Percentiles rank a stretch among this genome's conserved stretches.
Evolutionary conservation across 2,329 filamentous ascomycete genomes (phyloP).

Genomic region (Aspergillus eucalypticola): DNA sequence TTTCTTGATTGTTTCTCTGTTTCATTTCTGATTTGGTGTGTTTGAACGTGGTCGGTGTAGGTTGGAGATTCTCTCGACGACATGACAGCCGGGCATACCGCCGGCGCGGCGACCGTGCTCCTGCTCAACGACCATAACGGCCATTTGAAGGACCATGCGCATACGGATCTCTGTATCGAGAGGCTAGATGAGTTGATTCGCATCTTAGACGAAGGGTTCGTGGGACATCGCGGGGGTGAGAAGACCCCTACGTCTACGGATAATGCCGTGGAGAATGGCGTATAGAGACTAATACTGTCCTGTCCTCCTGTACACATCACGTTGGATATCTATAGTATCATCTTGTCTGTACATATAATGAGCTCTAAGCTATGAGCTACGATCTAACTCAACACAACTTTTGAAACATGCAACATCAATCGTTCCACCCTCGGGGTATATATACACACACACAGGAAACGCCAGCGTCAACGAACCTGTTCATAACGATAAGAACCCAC

Average conservation of each 20-base stretch:
- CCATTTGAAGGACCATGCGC: conserved; percentile 67
- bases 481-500: conserved; percentile 5
- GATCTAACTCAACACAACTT: not conserved
- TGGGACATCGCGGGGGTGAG: conserved; percentile 44
- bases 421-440: not conserved
- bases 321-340: not conserved
- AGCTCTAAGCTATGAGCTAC: not conserved
- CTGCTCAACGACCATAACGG: conserved; percentile 79
- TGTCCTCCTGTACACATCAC: not conserved
- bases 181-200: conserved; percentile 74
- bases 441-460: not conserved
- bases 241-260: conserved; percentile 14
- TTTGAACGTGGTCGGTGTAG: conserved; percentile 15
- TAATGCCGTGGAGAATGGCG: not conserved
- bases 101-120: conserved; percentile 88
- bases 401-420: not conserved
- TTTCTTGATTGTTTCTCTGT: no score
- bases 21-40: no score
- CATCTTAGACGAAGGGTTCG: conserved; percentile 74
- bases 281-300: not conserved
- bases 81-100: conserved; percentile 80
- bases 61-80: conserved; percentile 84
- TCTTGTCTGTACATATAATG: not conserved
- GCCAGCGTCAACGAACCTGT: not conserved
- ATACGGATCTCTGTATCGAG: conserved; percentile 73